phyloP scores from a whole-genome alignment of 1,139 yeast species.

The Scheffersomyces lignicola region DNA sequence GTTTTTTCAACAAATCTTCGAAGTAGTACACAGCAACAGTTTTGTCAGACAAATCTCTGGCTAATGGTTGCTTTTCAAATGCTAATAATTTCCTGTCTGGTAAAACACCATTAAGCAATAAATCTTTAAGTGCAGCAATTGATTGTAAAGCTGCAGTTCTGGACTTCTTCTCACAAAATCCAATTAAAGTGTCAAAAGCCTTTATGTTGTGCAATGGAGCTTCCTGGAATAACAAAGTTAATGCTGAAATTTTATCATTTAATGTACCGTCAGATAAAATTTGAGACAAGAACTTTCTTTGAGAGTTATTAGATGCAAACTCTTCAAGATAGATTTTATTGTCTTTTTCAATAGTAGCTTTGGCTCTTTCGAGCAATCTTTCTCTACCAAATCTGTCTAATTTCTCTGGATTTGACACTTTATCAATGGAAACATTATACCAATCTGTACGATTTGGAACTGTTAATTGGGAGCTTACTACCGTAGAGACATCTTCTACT shows the following conservation, averaged over 20 bases:
- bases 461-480: constrained; percentile 54
- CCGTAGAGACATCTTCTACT: constrained; percentile 54
- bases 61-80: constrained; percentile 76
- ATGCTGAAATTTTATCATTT: constrained; percentile 92
- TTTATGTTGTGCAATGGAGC: constrained; percentile 89
- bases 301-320: constrained; percentile 78
- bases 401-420: constrained; percentile 37
- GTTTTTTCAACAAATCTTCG: constrained; percentile 83
- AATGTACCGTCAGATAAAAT: constrained; percentile 91
- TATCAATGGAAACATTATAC: constrained; percentile 51
- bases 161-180: constrained; percentile 86
- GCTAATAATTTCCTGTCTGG: constrained; percentile 81
- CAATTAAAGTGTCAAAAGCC: constrained; percentile 74
- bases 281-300: constrained; percentile 85
- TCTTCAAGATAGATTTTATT: constrained; percentile 73
- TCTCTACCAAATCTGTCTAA: constrained; percentile 52
- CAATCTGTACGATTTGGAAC: constrained; percentile 73
- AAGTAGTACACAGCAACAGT: constrained; percentile 77
- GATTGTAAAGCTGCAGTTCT: constrained; percentile 93
- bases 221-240: constrained; percentile 89
- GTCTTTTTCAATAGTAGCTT: constrained; percentile 64
- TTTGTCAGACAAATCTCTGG: constrained; percentile 43
- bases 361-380: constrained; percentile 65
- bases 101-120: constrained; percentile 73
- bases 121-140: constrained; percentile 85